phyloP scores from a whole-genome alignment of 1,284 basidiomycete genomes.

The Leccinum angustisporum region DNA sequence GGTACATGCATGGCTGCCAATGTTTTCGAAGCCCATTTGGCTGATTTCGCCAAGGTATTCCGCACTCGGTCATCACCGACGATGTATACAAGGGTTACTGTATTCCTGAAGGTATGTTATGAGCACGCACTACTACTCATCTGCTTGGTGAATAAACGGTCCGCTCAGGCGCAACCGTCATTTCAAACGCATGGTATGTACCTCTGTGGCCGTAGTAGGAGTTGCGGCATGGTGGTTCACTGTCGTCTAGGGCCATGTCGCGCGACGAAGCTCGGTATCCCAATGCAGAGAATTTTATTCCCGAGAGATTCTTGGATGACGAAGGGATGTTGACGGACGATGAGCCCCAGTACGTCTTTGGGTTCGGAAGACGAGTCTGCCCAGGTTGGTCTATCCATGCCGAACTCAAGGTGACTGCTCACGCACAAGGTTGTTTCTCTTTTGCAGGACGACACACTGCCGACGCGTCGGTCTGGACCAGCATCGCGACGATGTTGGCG shows the following conservation, averaged over 20 bases:
- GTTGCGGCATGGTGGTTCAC: background rate
- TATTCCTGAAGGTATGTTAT: conserved; percentile 25
- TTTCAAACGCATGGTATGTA: conserved; percentile 20
- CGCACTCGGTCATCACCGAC: conserved; percentile 6
- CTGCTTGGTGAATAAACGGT: background rate
- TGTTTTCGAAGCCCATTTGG: no score
- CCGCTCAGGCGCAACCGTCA: conserved; percentile 9
- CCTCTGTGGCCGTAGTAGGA: no score
- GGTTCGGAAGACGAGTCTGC: conserved; percentile 22
- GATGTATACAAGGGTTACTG: conserved; percentile 20
- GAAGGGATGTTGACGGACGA: conserved; percentile 17
- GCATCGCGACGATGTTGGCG: conserved; percentile 19
- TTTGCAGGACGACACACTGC: conserved; percentile 17
- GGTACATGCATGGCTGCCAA: background rate
- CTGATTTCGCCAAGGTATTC: conserved; percentile 7
- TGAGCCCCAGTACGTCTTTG: conserved; percentile 17
- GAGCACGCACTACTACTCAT: no score
- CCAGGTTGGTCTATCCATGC: conserved; percentile 10
- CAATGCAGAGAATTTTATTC: conserved; percentile 17
- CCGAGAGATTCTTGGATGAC: conserved; percentile 21
- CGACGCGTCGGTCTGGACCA: conserved; percentile 22
- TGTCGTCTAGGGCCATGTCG: conserved; percentile 17
- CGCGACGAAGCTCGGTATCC: conserved; percentile 18
- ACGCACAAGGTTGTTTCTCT: background rate
- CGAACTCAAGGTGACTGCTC: background rate